Conservation (phyloP, 2,329 filamentous ascomycete genomes). For the Aspergillus cejpii region DNA sequence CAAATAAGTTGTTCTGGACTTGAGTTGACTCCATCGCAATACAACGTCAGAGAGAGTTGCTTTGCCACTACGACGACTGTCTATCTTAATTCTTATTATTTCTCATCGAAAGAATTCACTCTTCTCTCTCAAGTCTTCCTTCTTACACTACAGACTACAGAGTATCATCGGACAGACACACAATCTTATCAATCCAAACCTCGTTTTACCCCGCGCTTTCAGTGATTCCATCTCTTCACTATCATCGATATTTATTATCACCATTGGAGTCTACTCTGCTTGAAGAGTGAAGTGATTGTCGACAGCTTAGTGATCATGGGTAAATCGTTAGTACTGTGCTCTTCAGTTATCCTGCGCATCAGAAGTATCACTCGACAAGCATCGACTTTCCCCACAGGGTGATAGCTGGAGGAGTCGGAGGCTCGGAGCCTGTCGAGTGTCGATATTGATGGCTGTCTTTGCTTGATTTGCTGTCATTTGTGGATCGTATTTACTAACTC, state of each 20-base stretch:
- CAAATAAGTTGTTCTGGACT: slow-evolving; percentile 1
- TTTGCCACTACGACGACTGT: slow-evolving; percentile 8
- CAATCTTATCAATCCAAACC: slow-evolving; percentile 18
- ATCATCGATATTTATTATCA: no score
- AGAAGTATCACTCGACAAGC: background rate
- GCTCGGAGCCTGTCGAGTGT: background rate
- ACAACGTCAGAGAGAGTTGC: background rate
- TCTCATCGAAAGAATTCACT: no score
- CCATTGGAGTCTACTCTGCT: no score
- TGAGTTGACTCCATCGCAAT: background rate
- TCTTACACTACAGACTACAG: no score
- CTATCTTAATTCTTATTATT: background rate
- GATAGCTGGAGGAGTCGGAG: background rate
- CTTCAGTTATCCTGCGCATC: slow-evolving; percentile 7
- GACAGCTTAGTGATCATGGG: slow-evolving; percentile 25
- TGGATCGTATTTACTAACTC: background rate
- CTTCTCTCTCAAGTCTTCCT: no score
- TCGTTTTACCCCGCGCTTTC: slow-evolving; percentile 19
- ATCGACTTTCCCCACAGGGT: background rate
- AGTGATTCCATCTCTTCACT: slow-evolving; percentile 8
- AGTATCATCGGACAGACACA: slow-evolving; percentile 2
- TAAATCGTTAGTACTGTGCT: slow-evolving; percentile 31
- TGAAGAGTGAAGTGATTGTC: background rate
- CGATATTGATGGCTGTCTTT: background rate
- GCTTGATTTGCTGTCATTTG: background rate